phyloP scores from a whole-genome alignment of 345 rosid genomes.

The Syzygium oleosum region DNA sequence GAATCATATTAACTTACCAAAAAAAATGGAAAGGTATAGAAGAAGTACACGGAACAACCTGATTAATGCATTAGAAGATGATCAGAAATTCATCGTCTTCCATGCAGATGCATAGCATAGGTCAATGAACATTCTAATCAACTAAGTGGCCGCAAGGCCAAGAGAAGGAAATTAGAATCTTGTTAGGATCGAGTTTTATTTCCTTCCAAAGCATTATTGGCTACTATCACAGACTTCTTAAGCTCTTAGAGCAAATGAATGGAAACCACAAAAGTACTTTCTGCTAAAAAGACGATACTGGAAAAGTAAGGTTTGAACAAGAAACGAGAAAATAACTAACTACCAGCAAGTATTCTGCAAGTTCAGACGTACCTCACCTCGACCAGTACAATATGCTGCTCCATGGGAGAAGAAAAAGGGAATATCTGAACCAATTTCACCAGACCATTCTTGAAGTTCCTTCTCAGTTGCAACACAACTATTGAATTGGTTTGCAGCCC shows the following conservation, averaged over 20 bases:
- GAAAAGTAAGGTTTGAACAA: background rate
- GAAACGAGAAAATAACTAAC: background rate
- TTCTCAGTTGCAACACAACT: slow-evolving; percentile 69
- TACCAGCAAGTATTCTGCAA: background rate
- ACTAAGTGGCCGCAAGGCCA: background rate
- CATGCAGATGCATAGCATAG: background rate
- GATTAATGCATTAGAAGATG: background rate
- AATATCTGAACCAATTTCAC: slow-evolving; percentile 95
- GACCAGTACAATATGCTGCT: slow-evolving; percentile 92
- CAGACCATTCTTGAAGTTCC: slow-evolving; percentile 94
- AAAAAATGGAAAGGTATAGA: background rate
- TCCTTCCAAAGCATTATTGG: background rate
- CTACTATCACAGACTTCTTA: background rate
- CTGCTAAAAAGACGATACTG: background rate
- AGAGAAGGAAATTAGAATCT: background rate
- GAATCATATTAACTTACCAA: background rate
- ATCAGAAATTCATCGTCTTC: background rate
- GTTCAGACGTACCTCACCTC: slow-evolving; percentile 78
- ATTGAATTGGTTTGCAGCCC: slow-evolving; percentile 95
- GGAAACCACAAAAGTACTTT: background rate
- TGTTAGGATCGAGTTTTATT: background rate
- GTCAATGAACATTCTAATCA: background rate
- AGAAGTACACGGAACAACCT: background rate
- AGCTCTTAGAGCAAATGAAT: background rate
- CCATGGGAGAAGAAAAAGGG: slow-evolving; percentile 96